Base-by-base conservation (phyloP, 129 eudicot genomes). In the Centaurea solstitialis region DNA sequence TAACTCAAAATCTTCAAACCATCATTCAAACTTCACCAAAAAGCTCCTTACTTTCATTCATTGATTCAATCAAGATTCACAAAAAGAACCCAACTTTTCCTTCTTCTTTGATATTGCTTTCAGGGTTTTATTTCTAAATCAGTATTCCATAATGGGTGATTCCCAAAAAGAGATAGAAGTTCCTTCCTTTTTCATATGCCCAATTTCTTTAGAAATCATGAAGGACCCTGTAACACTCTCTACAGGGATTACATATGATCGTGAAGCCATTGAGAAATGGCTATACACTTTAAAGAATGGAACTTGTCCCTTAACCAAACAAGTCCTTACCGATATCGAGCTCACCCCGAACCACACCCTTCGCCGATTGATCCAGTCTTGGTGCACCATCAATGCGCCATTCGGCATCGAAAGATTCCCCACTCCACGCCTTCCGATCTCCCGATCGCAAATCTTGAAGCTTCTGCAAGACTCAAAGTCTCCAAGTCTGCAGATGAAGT, bases 211-310 rank as follows among this genome's bases (percentile, higher is more conserved):
- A 71, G 93, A 88, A 9, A 87, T 91, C 74, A 91, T 91, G 96
- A 91, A 89, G 74, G 96, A 91, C 73, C 96, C 96, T 2, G 93
- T 91, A 4, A 91, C 82, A 5, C 73, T 91, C 24, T 72, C 89
- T 5, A 88, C 96, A 0, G 96, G 96, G 23, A 91, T 91, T n/a
- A 91, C 96, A 21, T 91, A 88, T 74, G 96, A 91, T 62, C 91
- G 96, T 0, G 89, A 88, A 9, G 82, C 91, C 82, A 91, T 91
- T 3, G 96, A 91, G 64, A 85, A 83, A 84, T 91, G 96, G 96
- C 12, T 91, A 21, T 85, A 76, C 23, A 70, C 77, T 12, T 71
- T 66, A 30, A 87, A 81, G 11, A 88, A 91, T 18, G 21, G 10
- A 33, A 85, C 82, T 13, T 88, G 93, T 47, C 96, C 96, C 18